A percentile compares a stretch with the other conserved stretches of the same genome.
Conservation (phyloP, 768 basidiomycete species). For the Rhizopogon vinicolor region DNA sequence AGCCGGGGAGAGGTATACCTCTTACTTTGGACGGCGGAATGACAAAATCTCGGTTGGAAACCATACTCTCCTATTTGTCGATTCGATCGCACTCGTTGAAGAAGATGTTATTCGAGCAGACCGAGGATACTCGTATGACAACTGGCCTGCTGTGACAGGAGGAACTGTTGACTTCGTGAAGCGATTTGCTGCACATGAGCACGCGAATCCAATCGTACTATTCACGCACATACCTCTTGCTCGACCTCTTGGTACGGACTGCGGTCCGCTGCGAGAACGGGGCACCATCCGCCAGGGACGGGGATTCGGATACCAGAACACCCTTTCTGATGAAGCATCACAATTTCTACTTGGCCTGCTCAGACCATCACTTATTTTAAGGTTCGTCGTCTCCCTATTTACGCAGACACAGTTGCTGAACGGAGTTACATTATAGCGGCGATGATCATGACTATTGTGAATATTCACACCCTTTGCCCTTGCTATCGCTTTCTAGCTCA, state of each 20-base stretch:
- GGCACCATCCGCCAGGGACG: constrained; percentile 68
- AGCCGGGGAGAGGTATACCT: constrained; percentile 53
- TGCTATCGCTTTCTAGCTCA: constrained; percentile 6
- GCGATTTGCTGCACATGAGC: constrained; percentile 24
- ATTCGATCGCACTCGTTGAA: constrained; percentile 70
- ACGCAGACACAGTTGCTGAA: constrained; percentile 4
- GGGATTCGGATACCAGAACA: constrained; percentile 83
- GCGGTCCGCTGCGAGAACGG: constrained; percentile 76
- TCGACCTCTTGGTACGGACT: constrained; percentile 59
- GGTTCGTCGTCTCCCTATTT: constrained; percentile 36
- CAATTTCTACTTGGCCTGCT: constrained; percentile 61
- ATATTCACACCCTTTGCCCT: constrained; percentile 44
- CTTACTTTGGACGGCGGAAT: constrained; percentile 76
- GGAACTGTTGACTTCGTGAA: constrained; percentile 55
- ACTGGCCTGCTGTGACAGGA: constrained; percentile 43
- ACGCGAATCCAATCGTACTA: constrained; percentile 53
- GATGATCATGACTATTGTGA: constrained; percentile 98
- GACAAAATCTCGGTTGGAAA: constrained; percentile 59
- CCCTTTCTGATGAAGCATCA: constrained; percentile 63
- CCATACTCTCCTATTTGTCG: constrained; percentile 68
- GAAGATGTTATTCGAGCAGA: constrained; percentile 56
- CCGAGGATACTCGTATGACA: constrained; percentile 33
- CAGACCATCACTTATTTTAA: constrained; percentile 69
- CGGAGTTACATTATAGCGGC: constrained; percentile 44
- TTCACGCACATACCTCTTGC: constrained; percentile 89